phyloP scores from a whole-genome alignment of 345 rosid species.

The Dipteronia sinensis region DNA sequence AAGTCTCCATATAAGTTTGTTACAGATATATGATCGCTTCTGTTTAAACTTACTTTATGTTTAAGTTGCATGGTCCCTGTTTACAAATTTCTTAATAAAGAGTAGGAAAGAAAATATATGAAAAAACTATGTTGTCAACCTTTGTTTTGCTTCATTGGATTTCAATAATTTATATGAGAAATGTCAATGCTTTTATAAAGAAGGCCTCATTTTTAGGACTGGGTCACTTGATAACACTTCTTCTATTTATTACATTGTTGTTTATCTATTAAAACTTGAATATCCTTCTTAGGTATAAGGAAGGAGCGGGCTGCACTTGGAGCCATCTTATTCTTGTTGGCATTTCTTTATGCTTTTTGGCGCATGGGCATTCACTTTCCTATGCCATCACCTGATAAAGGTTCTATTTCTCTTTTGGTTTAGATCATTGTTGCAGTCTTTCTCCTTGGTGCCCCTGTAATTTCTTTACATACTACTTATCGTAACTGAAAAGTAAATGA shows the following conservation, averaged over 20 bases:
- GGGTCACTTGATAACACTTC: not conserved
- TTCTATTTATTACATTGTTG: not conserved
- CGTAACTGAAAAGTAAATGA: not conserved
- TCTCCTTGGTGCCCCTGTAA: not conserved
- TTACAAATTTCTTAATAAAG: not conserved
- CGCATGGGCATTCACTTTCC: slow-evolving; percentile 99
- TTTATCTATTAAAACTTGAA: not conserved
- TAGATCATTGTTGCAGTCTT: not conserved
- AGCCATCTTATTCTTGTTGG: slow-evolving; percentile 83
- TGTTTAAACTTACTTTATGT: no score
- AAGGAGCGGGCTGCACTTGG: slow-evolving; percentile 91
- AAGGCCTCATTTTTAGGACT: not conserved
- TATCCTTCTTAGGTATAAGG: slow-evolving; percentile 62
- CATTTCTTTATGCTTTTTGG: slow-evolving; percentile 96
- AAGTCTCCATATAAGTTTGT: no score
- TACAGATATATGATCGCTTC: no score
- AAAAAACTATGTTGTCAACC: not conserved
- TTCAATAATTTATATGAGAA: no score
- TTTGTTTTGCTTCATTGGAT: no score
- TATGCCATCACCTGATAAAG: slow-evolving; percentile 94
- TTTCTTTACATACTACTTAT: no score
- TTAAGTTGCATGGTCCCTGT: not conserved
- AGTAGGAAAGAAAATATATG: not conserved
- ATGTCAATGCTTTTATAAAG: not conserved
- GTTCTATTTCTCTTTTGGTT: slow-evolving; percentile 34